Conservation (phyloP, 305 asterid species). For the Lippia alba region DNA sequence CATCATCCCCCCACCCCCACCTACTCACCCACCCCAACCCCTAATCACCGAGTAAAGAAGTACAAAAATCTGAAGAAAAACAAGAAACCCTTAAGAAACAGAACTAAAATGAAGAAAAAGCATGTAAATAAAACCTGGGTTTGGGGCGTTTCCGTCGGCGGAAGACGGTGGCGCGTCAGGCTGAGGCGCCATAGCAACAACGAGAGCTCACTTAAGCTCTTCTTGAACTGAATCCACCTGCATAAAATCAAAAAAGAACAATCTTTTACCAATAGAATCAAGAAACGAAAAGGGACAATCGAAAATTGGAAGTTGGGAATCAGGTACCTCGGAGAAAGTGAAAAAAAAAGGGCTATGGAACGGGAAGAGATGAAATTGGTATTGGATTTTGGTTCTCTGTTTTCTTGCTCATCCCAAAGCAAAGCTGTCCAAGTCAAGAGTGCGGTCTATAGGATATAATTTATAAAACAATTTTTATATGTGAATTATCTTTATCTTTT, state of each 20-base stretch:
- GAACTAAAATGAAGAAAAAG: conserved; percentile 24
- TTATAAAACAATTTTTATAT: too few species aligned
- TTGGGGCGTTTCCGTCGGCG: conserved; percentile 42
- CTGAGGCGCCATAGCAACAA: conserved; percentile 44
- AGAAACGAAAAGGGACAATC: conserved; percentile 2
- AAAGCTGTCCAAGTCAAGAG: neutral
- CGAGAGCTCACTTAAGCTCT: conserved; percentile 1
- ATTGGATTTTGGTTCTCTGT: conserved; percentile 33
- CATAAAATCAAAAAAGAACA: conserved; percentile 8
- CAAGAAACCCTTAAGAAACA: conserved; percentile 9
- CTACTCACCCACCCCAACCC: neutral
- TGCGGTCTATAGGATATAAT: neutral
- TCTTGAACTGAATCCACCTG: conserved; percentile 14
- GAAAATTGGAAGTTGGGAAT: conserved; percentile 1
- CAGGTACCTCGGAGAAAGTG: conserved; percentile 9
- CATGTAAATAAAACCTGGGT: conserved; percentile 41
- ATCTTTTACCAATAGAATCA: neutral
- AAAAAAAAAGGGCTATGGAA: neutral
- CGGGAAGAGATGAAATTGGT: conserved; percentile 15
- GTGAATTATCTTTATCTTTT: neutral
- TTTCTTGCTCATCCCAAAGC: conserved; percentile 43
- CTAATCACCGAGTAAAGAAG: neutral
- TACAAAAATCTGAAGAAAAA: neutral
- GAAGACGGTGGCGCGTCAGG: conserved; percentile 48
- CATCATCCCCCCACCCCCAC: neutral